A percentile compares a stretch with the other conserved stretches of the same genome.
These are phyloP conservation scores for Zygnema circumcarinatum DNA, from an alignment of 139 green algal species.

Conservation along the genomic window DNA sequence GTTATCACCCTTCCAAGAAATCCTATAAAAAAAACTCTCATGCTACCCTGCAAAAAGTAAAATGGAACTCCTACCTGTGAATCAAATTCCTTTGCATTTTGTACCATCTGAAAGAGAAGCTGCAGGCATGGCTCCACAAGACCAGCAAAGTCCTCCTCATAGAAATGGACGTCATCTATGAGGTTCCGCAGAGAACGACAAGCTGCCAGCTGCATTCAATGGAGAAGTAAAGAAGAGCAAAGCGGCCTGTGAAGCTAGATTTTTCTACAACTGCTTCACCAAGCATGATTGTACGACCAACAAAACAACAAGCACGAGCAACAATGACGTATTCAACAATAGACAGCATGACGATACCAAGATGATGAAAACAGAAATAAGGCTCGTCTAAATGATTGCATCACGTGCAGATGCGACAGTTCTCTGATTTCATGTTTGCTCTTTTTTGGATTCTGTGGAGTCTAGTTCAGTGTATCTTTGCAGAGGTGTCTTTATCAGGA, in stretches of 20 bases:
- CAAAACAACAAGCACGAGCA: constrained; percentile 7
- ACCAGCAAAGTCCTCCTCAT: constrained; percentile 61
- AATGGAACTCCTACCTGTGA: constrained; percentile 53
- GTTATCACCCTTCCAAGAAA: too few relatives aligned
- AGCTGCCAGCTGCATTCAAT: constrained; percentile 52
- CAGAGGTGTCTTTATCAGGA: too few relatives aligned
- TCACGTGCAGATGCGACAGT: too few relatives aligned
- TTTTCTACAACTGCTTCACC: background rate
- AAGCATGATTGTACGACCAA: background rate
- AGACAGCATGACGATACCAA: background rate
- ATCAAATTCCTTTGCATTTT: constrained; percentile 61
- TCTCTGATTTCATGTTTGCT: too few relatives aligned
- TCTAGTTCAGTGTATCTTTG: too few relatives aligned
- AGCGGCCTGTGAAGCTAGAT: background rate
- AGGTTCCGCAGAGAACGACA: constrained; percentile 38
- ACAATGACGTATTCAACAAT: background rate
- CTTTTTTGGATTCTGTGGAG: too few relatives aligned
- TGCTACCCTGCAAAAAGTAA: too few relatives aligned
- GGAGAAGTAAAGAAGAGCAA: background rate
- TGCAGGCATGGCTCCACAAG: constrained; percentile 56
- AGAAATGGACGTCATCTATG: constrained; percentile 64
- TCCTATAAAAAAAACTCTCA: too few relatives aligned
- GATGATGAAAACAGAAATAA: too few relatives aligned
- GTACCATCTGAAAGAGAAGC: constrained; percentile 59
- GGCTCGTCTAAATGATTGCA: too few relatives aligned